A percentile compares a stretch with the other conserved stretches of the same genome.
These are phyloP conservation scores for Aspergillus sojae DNA, from an alignment of 2,329 filamentous ascomycete species.

Conservation along the genomic window DNA sequence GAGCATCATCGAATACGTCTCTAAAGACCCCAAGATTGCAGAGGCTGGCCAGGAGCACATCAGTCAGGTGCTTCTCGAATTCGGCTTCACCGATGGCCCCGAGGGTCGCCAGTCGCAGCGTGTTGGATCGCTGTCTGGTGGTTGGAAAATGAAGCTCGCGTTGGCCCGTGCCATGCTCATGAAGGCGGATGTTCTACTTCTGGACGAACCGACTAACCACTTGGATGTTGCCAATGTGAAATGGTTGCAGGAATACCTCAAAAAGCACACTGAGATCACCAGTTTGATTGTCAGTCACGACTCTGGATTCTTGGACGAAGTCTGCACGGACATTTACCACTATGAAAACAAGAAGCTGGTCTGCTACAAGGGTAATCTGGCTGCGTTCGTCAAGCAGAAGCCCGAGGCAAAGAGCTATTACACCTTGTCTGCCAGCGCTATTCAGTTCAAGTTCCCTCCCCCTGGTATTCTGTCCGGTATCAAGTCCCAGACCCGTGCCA, in stretches of 20 bases:
- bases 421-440: constrained; percentile 82
- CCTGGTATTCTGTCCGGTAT: constrained; percentile 93
- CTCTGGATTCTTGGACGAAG: constrained; percentile 93
- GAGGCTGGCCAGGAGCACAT: constrained; percentile 80
- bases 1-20: constrained; percentile 89
- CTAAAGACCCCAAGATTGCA: constrained; percentile 84
- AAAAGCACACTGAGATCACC: constrained; percentile 93
- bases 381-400: constrained; percentile 78
- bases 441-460: constrained; percentile 97
- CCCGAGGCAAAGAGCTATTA: constrained; percentile 98
- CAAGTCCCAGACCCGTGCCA: constrained; percentile 90
- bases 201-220: constrained; percentile 99
- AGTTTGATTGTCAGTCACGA: constrained; percentile 98
- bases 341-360: constrained; percentile 96
- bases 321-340: constrained; percentile 98
- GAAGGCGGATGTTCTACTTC: constrained; percentile 90
- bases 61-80: constrained; percentile 79
- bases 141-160: constrained; percentile 99
- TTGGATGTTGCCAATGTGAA: constrained; percentile 94
- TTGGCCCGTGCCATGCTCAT: constrained; percentile 95
- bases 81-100: constrained; percentile 89
- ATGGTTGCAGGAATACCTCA: constrained; percentile 94
- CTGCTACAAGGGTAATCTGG: constrained; percentile 54
- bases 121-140: constrained; percentile 92
- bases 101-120: constrained; percentile 86